These are phyloP conservation scores for Iberis pinnata DNA, from an alignment of 345 rosid genomes.

Conservation along the genomic window DNA sequence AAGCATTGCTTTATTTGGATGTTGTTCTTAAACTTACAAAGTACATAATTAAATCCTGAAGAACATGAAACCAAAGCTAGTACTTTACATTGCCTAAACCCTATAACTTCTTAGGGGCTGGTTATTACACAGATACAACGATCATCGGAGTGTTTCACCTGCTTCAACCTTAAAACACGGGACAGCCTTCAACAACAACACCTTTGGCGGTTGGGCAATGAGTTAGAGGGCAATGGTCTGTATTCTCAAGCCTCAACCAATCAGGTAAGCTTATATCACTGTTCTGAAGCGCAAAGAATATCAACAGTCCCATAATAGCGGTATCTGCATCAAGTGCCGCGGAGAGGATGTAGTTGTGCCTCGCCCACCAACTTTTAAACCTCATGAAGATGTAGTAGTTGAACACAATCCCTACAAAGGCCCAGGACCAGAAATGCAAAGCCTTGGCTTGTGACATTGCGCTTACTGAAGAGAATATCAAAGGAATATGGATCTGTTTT, in stretches of 20 bases:
- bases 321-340: constrained; percentile 78
- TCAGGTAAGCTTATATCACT: constrained; percentile 37
- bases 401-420: constrained; percentile 52
- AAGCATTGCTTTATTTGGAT: constrained; percentile 9
- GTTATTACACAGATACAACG: constrained; percentile 6
- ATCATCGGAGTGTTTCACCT: background rate
- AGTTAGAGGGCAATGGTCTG: constrained; percentile 61
- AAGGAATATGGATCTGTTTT: constrained; percentile 45
- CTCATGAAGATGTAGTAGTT: constrained; percentile 48
- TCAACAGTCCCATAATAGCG: constrained; percentile 56
- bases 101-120: constrained; percentile 1
- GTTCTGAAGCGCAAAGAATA: constrained; percentile 50
- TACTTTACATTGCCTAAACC: constrained; percentile 17
- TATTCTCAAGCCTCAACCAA: constrained; percentile 60
- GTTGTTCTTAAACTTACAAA: constrained; percentile 13
- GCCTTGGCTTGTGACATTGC: constrained; percentile 52
- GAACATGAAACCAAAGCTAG: constrained; percentile 24
- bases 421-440: constrained; percentile 55
- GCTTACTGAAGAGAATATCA: constrained; percentile 37
- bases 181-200: constrained; percentile 43
- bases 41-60: constrained; percentile 14
- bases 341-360: constrained; percentile 58
- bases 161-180: constrained; percentile 34
- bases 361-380: constrained; percentile 70
- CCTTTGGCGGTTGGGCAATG: constrained; percentile 62